Evolutionary conservation across 495 filamentous ascomycete genomes (phyloP), one percentile per base, ranked within the genome.

Genomic region (Venustampulla echinocandica): DNA sequence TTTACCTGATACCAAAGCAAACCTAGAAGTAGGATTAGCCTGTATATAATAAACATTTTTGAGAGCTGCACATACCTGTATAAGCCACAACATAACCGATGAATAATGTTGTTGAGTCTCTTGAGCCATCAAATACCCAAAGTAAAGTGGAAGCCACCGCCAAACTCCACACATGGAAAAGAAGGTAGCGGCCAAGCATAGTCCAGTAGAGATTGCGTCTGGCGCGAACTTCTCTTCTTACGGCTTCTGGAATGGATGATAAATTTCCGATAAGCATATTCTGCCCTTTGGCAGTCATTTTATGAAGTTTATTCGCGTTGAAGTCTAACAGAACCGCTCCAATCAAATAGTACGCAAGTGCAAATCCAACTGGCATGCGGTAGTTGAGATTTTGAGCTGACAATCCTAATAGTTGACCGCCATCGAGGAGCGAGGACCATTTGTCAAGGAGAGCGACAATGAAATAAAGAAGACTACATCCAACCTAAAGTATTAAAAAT

Each of bases 401-500:
- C 10, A 77, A 59, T 51, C 69, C 70, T 17, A 74, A 50, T 0
- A 71, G 54, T 18, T 63, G 54, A 20, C 62, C 64, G 21, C 75
- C 74, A 34, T 64, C 67, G 4, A 79, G 48, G 14, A 80, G 47
- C 15, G 69, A 62, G n/a, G 74, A 54, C 77, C 77, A 81, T 41
- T 77, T 77, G 53, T 81, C 77, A 24, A 77, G 58, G 17, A 81
- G 70, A 11, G 77, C 77, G 33, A 78, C 57, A 15, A 81, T 49
- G 45, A 81, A 81, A 61, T 76, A 80, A 5, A 79, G 57, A 32
- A 79, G 52, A 32, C 74, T 72, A 44, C 72, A 79, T 19, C 75
- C 74, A 13, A 81, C 66, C 37, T 40, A 40, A 4, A 22, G 9
- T 3, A 40, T 4, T 6, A 19, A 23, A 21, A 5, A 40, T 40